phyloP scores from a whole-genome alignment of 176 grass and related monocot genomes.

The Puya raimondii region DNA sequence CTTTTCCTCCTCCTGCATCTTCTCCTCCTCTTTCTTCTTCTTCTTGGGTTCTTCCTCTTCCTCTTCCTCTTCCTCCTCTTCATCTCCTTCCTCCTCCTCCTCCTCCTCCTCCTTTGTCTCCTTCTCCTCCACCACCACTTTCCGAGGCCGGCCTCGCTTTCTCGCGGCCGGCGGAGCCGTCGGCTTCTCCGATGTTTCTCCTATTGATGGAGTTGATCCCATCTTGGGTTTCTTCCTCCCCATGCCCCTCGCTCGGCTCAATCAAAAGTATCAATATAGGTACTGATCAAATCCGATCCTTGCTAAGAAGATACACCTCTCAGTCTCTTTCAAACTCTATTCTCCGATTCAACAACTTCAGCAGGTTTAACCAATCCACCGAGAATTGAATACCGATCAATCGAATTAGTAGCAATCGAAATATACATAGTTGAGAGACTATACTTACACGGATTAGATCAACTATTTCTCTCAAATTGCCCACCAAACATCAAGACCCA shows the following conservation, averaged over 20 bases:
- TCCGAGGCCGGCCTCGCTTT: conserved; percentile 14
- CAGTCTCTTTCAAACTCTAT: too few species aligned
- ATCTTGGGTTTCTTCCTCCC: conserved; percentile 9
- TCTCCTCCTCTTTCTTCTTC: not conserved
- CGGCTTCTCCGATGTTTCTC: not conserved
- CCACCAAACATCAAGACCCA: not conserved
- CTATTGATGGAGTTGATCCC: not conserved
- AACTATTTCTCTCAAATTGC: too few species aligned
- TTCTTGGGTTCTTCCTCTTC: not conserved
- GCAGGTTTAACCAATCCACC: too few species aligned
- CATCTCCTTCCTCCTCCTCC: not conserved
- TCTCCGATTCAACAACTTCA: too few species aligned
- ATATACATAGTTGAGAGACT: too few species aligned
- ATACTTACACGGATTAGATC: too few species aligned
- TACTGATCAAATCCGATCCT: too few species aligned
- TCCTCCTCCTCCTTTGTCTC: not conserved
- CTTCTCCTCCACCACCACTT: conserved; percentile 4
- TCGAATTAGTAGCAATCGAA: too few species aligned
- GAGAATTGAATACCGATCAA: too few species aligned
- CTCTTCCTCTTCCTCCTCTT: not conserved
- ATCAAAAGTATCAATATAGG: too few species aligned
- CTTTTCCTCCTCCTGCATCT: not conserved
- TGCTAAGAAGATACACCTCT: too few species aligned
- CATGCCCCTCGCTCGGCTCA: not conserved
- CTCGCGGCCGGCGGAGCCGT: not conserved